Evolutionary conservation across 1,284 basidiomycete species (phyloP).

Genomic region (Macrocystidia cucumis): DNA sequence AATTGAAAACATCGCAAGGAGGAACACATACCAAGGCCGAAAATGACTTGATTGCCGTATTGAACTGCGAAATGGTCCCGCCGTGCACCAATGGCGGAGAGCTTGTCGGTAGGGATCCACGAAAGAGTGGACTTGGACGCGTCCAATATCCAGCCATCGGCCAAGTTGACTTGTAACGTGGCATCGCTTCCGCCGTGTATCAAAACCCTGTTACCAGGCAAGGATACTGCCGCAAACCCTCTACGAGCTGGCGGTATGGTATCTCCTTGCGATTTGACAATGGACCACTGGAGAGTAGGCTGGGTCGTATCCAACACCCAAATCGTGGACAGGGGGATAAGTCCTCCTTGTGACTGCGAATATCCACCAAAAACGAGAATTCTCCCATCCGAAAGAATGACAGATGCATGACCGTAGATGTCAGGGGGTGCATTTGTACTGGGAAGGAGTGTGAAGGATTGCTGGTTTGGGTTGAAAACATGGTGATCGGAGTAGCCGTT

Average conservation of each 20-base stretch:
- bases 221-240: slow-evolving; percentile 54
- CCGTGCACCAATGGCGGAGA: slow-evolving; percentile 51
- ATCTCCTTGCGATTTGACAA: slow-evolving; percentile 27
- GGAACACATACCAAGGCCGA: slow-evolving; percentile 66
- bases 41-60: slow-evolving; percentile 54
- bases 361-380: slow-evolving; percentile 76
- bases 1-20: slow-evolving; percentile 6
- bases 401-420: slow-evolving; percentile 64
- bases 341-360: slow-evolving; percentile 34
- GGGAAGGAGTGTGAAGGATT: slow-evolving; percentile 50
- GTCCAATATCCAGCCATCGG: slow-evolving; percentile 75
- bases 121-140: slow-evolving; percentile 43
- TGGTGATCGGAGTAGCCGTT: slow-evolving; percentile 57
- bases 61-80: slow-evolving; percentile 68
- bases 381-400: slow-evolving; percentile 59
- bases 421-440: slow-evolving; percentile 51
- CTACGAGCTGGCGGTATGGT: slow-evolving; percentile 54
- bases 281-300: slow-evolving; percentile 42
- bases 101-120: slow-evolving; percentile 44
- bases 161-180: slow-evolving; percentile 42
- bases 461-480: slow-evolving; percentile 45
- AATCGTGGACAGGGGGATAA: slow-evolving; percentile 51
- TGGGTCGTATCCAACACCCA: slow-evolving; percentile 60
- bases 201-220: slow-evolving; percentile 49
- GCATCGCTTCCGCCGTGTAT: slow-evolving; percentile 76